Conservation (phyloP, 129 eudicot species). For the Tagetes patula region DNA sequence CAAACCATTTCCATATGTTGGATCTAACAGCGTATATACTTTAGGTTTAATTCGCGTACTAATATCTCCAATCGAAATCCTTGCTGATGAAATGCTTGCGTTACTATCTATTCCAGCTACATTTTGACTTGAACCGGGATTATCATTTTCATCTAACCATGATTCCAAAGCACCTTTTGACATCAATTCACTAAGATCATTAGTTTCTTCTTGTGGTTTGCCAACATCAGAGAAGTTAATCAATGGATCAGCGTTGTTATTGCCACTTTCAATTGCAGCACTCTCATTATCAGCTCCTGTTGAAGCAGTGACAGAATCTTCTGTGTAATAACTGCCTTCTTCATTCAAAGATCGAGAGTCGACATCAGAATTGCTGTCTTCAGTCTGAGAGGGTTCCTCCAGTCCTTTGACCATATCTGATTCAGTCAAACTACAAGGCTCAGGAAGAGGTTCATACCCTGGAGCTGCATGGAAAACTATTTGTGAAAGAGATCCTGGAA, state of each 20-base stretch:
- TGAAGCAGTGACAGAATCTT: slow-evolving; percentile 53
- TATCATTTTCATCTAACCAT: slow-evolving; percentile 85
- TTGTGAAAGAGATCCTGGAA: slow-evolving; percentile 94
- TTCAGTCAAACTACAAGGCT: slow-evolving; percentile 66
- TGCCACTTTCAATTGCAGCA: slow-evolving; percentile 43
- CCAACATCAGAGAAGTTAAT: slow-evolving; percentile 71
- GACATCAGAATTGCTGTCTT: slow-evolving; percentile 43
- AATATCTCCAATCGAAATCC: slow-evolving; percentile 75
- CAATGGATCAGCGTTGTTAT: slow-evolving; percentile 43
- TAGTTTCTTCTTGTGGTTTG: slow-evolving; percentile 34
- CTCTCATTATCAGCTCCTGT: slow-evolving; percentile 37
- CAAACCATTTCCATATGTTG: slow-evolving; percentile 78
- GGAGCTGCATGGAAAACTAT: slow-evolving; percentile 96
- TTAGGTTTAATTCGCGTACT: slow-evolving; percentile 60
- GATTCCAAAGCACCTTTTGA: slow-evolving; percentile 84
- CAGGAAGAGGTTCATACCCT: slow-evolving; percentile 92
- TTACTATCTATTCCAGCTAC: slow-evolving; percentile 36
- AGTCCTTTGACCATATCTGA: slow-evolving; percentile 28
- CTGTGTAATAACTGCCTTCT: slow-evolving; percentile 62
- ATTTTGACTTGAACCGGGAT: slow-evolving; percentile 45
- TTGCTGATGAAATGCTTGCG: slow-evolving; percentile 55
- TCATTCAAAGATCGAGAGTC: slow-evolving; percentile 63
- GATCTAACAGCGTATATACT: slow-evolving; percentile 60
- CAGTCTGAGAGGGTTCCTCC: slow-evolving; percentile 37
- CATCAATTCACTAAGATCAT: slow-evolving; percentile 50